phyloP scores from a whole-genome alignment of 1,284 basidiomycete genomes.

The Pisolithus thermaeus region DNA sequence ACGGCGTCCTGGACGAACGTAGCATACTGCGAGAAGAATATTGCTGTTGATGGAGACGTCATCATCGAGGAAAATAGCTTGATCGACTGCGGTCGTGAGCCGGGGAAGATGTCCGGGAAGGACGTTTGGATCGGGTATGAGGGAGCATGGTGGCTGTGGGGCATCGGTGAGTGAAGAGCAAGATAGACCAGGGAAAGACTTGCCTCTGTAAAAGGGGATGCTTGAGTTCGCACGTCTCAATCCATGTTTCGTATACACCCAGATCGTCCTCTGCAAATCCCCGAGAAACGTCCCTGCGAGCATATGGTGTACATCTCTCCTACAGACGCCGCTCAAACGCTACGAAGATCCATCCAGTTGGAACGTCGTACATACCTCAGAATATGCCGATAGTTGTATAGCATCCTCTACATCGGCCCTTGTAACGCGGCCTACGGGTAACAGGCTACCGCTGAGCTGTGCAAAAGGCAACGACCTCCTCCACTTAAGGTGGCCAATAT shows the following conservation, averaged over 20 bases:
- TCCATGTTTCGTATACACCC: conserved; percentile 35
- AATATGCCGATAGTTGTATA: conserved; percentile 43
- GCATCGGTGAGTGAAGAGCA: neutral
- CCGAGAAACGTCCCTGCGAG: conserved; percentile 49
- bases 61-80: conserved; percentile 22
- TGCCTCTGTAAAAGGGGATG: conserved; percentile 34
- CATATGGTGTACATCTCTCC: conserved; percentile 24
- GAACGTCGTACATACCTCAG: conserved; percentile 10
- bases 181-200: conserved; percentile 1
- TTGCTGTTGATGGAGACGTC: conserved; percentile 27
- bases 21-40: conserved; percentile 39
- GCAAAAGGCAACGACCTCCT: conserved; percentile 49
- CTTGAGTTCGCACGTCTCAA: conserved; percentile 21
- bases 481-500: conserved; percentile 49
- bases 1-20: conserved; percentile 34
- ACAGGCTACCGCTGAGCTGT: conserved; percentile 53
- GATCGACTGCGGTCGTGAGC: conserved; percentile 15
- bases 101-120: conserved; percentile 38
- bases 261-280: conserved; percentile 42
- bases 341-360: neutral
- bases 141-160: conserved; percentile 34
- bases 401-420: conserved; percentile 22
- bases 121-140: conserved; percentile 48
- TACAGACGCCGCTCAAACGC: conserved; percentile 7
- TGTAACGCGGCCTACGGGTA: conserved; percentile 27